Conservation (phyloP, 306 rosid genomes). For the Trifolium fragiferum region DNA sequence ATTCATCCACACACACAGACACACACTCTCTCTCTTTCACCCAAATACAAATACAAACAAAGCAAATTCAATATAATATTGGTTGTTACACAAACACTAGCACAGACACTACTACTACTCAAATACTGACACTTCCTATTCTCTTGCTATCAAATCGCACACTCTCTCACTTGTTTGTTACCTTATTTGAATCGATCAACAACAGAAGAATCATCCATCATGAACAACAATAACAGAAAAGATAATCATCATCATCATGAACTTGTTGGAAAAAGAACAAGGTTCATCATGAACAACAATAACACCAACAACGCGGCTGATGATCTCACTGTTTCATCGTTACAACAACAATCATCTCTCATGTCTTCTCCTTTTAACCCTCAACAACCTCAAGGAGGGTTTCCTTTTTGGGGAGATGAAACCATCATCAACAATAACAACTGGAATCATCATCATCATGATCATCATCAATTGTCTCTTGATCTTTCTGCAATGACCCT, state of each 20-base stretch:
- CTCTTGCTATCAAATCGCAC: not conserved
- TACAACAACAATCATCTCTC: not conserved
- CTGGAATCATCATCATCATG: not conserved
- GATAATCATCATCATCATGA: not conserved
- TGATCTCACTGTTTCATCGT: not conserved
- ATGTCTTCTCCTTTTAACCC: too few species aligned
- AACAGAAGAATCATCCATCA: not conserved
- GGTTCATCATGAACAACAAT: not conserved
- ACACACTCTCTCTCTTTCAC: not conserved
- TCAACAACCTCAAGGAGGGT: not conserved
- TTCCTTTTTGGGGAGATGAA: not conserved
- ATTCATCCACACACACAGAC: not conserved
- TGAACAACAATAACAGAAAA: not conserved
- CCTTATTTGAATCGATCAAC: not conserved
- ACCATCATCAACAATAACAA: not conserved
- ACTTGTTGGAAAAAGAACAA: not conserved
- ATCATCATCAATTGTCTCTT: not conserved
- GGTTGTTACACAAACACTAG: not conserved
- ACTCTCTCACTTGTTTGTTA: not conserved
- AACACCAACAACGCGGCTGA: not conserved
- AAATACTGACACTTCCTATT: not conserved
- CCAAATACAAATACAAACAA: too few species aligned
- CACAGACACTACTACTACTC: not conserved
- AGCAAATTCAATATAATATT: not conserved
- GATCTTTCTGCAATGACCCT: not conserved